Percentiles rank a stretch among this genome's conserved stretches.
Evolutionary conservation across 495 filamentous ascomycete species (phyloP).

Genomic region (Hypomontagnella submonticulosa): DNA sequence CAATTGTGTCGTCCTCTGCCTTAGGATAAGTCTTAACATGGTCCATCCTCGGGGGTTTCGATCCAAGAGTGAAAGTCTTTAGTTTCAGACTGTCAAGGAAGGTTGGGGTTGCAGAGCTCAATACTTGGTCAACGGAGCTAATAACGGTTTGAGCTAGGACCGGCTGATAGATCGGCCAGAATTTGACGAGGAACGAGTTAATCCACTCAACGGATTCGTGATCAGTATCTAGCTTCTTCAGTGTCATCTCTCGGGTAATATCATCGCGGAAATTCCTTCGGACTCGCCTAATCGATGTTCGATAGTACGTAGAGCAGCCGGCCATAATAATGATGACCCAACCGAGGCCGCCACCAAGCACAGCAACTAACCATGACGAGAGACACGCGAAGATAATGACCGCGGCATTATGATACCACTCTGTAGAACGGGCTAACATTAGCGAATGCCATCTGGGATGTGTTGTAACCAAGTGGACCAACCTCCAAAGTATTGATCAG

Average conservation of each 20-base stretch:
- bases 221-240: slow-evolving; percentile 89
- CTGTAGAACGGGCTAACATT: slow-evolving; percentile 57
- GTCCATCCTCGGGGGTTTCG: slow-evolving; percentile 94
- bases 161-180: slow-evolving; percentile 98
- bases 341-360: slow-evolving; percentile 87
- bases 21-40: slow-evolving; percentile 98
- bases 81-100: slow-evolving; percentile 94
- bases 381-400: slow-evolving; percentile 94
- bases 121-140: slow-evolving; percentile 91
- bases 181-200: slow-evolving; percentile 97
- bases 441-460: slow-evolving; percentile 12
- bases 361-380: slow-evolving; percentile 86
- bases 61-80: slow-evolving; percentile 90
- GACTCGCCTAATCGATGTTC: slow-evolving; percentile 92
- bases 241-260: slow-evolving; percentile 89
- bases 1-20: slow-evolving; percentile 90
- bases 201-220: slow-evolving; percentile 98
- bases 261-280: slow-evolving; percentile 97
- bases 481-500: slow-evolving; percentile 94
- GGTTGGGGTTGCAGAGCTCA: slow-evolving; percentile 88
- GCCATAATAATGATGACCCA: slow-evolving; percentile 97
- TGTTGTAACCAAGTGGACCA: slow-evolving; percentile 44
- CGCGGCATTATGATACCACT: slow-evolving; percentile 97
- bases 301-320: slow-evolving; percentile 91
- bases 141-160: slow-evolving; percentile 93